phyloP scores from a whole-genome alignment of 306 rosid species.

The Senna siamea region DNA sequence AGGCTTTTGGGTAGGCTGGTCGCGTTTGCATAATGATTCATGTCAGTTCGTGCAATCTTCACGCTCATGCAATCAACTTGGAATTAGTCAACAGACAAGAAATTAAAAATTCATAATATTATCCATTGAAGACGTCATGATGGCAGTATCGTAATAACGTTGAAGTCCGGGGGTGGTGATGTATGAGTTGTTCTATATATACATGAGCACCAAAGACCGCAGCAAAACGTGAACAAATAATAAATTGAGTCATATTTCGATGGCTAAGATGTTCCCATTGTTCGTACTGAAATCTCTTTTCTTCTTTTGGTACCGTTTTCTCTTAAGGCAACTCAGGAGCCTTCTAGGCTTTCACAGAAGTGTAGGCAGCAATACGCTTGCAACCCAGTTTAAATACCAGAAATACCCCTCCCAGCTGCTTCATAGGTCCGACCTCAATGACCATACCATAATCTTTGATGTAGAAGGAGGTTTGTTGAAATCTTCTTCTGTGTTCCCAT shows the following conservation, averaged over 20 bases:
- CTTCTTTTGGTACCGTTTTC: constrained; percentile 58
- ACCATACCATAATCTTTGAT: constrained; percentile 60
- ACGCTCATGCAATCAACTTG: neutral
- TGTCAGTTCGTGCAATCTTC: too few species aligned
- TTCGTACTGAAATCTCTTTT: constrained; percentile 56
- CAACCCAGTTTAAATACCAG: constrained; percentile 42
- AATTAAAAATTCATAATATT: neutral
- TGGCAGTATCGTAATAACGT: constrained; percentile 47
- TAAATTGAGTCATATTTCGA: neutral
- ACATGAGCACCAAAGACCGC: neutral
- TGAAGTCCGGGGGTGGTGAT: constrained; percentile 31
- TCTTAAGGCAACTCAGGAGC: constrained; percentile 50
- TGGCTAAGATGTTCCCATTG: constrained; percentile 51
- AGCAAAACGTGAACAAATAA: constrained; percentile 5
- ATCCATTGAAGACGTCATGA: neutral
- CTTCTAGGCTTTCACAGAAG: constrained; percentile 42
- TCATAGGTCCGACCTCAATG: constrained; percentile 46
- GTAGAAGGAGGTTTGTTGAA: constrained; percentile 69
- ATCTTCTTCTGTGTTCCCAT: constrained; percentile 63
- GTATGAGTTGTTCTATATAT: constrained; percentile 38
- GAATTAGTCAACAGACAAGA: constrained; percentile 12
- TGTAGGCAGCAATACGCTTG: constrained; percentile 36
- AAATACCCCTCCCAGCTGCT: constrained; percentile 47
- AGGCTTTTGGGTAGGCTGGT: too few species aligned
- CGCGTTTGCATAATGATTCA: too few species aligned